Evolutionary conservation across 169 alveolate genomes (phyloP).

Genomic region (Sarcocystis neurona): DNA sequence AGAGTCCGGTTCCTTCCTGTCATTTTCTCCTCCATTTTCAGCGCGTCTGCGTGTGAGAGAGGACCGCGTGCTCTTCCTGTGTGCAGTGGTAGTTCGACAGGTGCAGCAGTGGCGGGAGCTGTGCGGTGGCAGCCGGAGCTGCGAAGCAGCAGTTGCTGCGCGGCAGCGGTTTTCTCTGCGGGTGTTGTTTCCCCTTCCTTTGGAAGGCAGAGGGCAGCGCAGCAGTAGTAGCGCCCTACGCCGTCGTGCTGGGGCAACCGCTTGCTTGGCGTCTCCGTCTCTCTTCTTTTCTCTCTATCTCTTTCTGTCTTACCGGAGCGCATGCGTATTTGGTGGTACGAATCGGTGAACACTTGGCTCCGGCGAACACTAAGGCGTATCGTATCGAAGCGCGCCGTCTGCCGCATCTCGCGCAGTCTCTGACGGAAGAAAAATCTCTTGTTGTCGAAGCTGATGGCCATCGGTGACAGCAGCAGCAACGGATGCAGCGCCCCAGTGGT

Average conservation of each 20-base stretch:
- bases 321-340: slow-evolving; percentile 89
- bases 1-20: too few species aligned
- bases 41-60: too few species aligned
- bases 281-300: neutral
- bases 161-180: neutral
- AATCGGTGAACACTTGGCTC: slow-evolving; percentile 93
- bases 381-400: slow-evolving; percentile 71
- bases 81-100: too few species aligned
- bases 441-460: slow-evolving; percentile 94
- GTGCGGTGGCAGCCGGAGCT: too few species aligned
- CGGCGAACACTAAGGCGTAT: slow-evolving; percentile 91
- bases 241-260: too few species aligned
- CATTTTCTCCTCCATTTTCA: too few species aligned
- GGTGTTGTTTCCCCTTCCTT: neutral
- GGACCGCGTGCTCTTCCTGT: too few species aligned
- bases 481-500: slow-evolving; percentile 79
- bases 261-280: too few species aligned
- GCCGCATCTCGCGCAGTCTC: slow-evolving; percentile 84
- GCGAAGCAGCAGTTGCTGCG: neutral
- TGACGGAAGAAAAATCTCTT: slow-evolving; percentile 93
- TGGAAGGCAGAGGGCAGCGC: neutral
- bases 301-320: slow-evolving; percentile 60
- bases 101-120: too few species aligned
- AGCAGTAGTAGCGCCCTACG: too few species aligned
- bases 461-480: slow-evolving; percentile 86